Conservation (phyloP, 2,329 filamentous ascomycete genomes). For the Aspergillus aculeatinus region DNA sequence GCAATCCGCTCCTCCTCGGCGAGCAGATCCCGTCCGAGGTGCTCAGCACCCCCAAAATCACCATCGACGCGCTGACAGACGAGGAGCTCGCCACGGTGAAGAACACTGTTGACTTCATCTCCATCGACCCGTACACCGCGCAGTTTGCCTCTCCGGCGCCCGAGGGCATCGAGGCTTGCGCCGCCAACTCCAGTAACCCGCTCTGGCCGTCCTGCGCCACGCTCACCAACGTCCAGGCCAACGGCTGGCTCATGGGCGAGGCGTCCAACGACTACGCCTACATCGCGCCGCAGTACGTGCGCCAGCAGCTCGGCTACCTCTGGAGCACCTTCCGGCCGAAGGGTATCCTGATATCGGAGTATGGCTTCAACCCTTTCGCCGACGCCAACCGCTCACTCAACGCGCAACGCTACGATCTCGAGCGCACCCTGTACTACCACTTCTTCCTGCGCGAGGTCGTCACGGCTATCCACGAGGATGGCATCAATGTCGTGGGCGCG, state of each 20-base stretch:
- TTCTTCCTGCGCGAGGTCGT: constrained; percentile 56
- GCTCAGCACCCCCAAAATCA: constrained; percentile 44
- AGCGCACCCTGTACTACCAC: constrained; percentile 56
- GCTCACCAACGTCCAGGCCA: constrained; percentile 47
- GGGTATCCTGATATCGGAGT: constrained; percentile 52
- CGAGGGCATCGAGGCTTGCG: constrained; percentile 50
- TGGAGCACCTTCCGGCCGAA: constrained; percentile 57
- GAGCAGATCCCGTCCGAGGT: constrained; percentile 46
- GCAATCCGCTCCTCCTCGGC: constrained; percentile 45
- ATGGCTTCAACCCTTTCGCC: constrained; percentile 54
- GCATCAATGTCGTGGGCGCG: constrained; percentile 55
- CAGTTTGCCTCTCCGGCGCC: constrained; percentile 53
- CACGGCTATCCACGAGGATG: constrained; percentile 57
- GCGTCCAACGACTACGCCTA: constrained; percentile 58
- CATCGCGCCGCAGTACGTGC: constrained; percentile 49
- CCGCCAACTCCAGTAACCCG: constrained; percentile 44
- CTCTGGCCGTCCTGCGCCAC: constrained; percentile 56
- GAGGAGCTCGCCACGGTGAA: constrained; percentile 52
- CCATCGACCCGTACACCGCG: constrained; percentile 59
- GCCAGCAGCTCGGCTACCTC: constrained; percentile 57
- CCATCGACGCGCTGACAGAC: constrained; percentile 47
- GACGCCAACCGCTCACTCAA: constrained; percentile 47
- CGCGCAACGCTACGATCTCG: constrained; percentile 56
- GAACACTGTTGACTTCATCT: constrained; percentile 56
- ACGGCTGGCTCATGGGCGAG: constrained; percentile 61